A percentile compares a stretch with the other conserved stretches of the same genome.
Conservation (phyloP, 2,329 filamentous ascomycete genomes). For the Mariannaea elegans region DNA sequence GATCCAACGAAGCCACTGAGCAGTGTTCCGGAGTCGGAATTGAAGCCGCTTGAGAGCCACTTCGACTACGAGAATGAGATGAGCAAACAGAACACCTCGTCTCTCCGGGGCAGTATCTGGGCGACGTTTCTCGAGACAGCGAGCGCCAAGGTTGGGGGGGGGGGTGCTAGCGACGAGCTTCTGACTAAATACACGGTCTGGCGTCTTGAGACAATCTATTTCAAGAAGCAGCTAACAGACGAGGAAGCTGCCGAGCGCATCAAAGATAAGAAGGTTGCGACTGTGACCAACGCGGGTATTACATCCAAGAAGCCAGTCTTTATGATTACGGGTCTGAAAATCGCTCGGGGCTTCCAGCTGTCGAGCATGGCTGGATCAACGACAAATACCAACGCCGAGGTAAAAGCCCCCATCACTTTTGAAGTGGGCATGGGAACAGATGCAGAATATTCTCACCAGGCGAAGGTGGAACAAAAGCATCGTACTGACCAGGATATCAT, state of each 20-base stretch:
- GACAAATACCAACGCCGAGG: background rate
- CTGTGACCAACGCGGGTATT: background rate
- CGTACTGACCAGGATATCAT: background rate
- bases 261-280: background rate
- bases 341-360: background rate
- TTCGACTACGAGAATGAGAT: slow-evolving; percentile 5
- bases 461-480: background rate
- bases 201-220: background rate
- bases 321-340: background rate
- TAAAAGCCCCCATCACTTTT: too few relatives aligned
- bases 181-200: background rate
- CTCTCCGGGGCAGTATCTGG: background rate
- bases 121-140: slow-evolving; percentile 5
- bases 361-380: background rate
- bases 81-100: background rate
- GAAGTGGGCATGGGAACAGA: background rate
- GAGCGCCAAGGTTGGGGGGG: background rate
- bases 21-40: background rate
- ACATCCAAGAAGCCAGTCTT: background rate
- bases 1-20: slow-evolving; percentile 3
- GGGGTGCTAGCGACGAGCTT: background rate
- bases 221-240: background rate
- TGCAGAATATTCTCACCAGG: background rate
- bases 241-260: background rate
- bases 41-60: background rate